Evolutionary conservation across 176 grass and related monocot genomes (phyloP), one percentile per base, ranked within the genome.

Genomic region (Oryza australiensis): DNA sequence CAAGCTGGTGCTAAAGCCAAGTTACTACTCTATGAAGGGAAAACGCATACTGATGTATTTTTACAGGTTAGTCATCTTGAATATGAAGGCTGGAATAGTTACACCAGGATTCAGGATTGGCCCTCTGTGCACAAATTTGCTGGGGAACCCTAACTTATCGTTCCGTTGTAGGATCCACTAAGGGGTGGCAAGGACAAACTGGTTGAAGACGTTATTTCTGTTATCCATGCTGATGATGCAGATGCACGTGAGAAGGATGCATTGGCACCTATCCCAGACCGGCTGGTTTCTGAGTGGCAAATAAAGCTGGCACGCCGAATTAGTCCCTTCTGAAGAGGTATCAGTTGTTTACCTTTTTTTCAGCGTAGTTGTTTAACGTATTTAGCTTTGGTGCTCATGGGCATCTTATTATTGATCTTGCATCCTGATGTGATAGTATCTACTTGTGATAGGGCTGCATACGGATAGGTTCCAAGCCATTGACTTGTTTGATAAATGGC

Each of bases 41-140:
- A 98, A 93, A 98, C 92, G 26, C 95, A 98, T 65, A 98, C 95
- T 42, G 95, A 98, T 90, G 85, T 98, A 70, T 98, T 98, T 88
- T 24, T 98, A 38, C 92, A 98, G 95, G 95, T 93, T 80, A 10
- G 28, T 11, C 46, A 57, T 64, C 34, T 34, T 66, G 33, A 78
- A 66, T 78, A 41, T 45, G 2, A 66, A n/a, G 75, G 11, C 34
- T 69, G 30, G 53, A 62, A 26, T 40, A 84, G 28, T 5, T 33
- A 49, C 66, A 74, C 51, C 41, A 68, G 41, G 23, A 73, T 26
- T 37, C 35, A 37, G 6, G 35, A 37, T 37, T 37, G 20, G 38
- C 13, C 26, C 20, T 49, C 34, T 55, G 35, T 49, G 59, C 12
- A 69, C 13, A 37, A 38, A 53, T 32, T 28, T 80, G 66, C 51